Evolutionary conservation across 495 filamentous ascomycete species (phyloP).

Genomic region (Annulohypoxylon maeteangense): DNA sequence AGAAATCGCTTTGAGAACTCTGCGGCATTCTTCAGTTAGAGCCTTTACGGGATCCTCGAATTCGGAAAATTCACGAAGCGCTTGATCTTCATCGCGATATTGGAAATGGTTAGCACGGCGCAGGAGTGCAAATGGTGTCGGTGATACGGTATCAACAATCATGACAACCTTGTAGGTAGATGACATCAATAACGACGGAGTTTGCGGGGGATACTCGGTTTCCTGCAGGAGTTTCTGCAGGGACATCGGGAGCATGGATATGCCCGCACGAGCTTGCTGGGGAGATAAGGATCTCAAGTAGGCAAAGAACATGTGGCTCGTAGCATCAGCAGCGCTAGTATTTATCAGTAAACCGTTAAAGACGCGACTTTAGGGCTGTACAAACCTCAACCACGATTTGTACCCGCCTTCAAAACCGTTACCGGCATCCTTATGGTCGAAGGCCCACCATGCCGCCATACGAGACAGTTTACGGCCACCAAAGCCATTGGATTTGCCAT

Average conservation of each 20-base stretch:
- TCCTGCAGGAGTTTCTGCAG: constrained; percentile 89
- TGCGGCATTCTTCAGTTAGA: constrained; percentile 90
- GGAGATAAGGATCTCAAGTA: constrained; percentile 92
- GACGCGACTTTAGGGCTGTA: constrained; percentile 18
- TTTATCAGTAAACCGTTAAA: constrained; percentile 45
- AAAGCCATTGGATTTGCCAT: constrained; percentile 92
- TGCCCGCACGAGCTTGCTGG: constrained; percentile 75
- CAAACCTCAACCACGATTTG: constrained; percentile 74
- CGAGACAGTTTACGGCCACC: constrained; percentile 93
- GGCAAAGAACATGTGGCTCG: constrained; percentile 96
- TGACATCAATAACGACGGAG: constrained; percentile 79
- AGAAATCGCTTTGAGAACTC: constrained; percentile 89
- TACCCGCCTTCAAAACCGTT: constrained; percentile 98
- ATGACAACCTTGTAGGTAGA: constrained; percentile 90
- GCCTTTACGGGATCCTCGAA: constrained; percentile 91
- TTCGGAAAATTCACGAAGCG: constrained; percentile 82
- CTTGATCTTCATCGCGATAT: constrained; percentile 87
- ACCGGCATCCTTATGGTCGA: constrained; percentile 84
- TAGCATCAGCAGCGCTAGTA: constrained; percentile 87
- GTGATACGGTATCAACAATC: constrained; percentile 95
- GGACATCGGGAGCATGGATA: constrained; percentile 87
- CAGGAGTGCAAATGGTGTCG: constrained; percentile 90
- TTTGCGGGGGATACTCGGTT: constrained; percentile 92
- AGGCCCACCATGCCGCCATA: constrained; percentile 98
- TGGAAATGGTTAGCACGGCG: constrained; percentile 94